Evolutionary conservation across 176 grass and related monocot genomes (phyloP), one percentile per base, ranked within the genome.

Genomic region (Oryza australiensis): DNA sequence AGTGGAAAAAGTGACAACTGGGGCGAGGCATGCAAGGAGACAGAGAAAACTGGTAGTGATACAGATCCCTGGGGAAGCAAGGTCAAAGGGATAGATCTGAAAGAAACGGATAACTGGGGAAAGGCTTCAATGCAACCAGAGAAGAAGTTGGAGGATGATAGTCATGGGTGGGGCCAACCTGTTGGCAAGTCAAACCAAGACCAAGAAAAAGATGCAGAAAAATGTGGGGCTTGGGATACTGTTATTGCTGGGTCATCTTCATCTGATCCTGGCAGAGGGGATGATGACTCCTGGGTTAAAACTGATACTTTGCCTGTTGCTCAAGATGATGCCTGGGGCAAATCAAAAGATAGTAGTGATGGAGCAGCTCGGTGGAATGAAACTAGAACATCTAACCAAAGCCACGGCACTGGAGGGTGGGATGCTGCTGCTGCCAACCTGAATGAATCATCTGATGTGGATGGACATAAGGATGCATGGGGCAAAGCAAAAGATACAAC

Each of bases 11-110:
- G 33, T 83, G 63, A 75, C 70, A 89, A 83, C 26, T 83, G 86
- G 86, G 80, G 80, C 8, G 40, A 86, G 10, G 75, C 55, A 40
- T 79, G 75, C 80, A 86, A 66, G 37, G 35, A 4, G 45, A 30
- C 0, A 3, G 62, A 86, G 64, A 55, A 38, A 76, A 75, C 71
- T 80, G 68, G 68, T 70, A 57, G 24, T 75, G 72, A 83, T 45
- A 28, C 70, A 27, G 80, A 86, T 83, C 80, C 79, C 80, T 92
- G 86, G 90, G 90, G 83, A 34, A 82, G 79, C 77, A 92, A 92
- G 43, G 86, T 86, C 14, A 92, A 92, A 70, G 81, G 64, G 72
- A 66, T 80, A 41, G 65, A 53, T 72, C 67, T 2, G 11, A 69
- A 86, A 60, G 90, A 86, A 76, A 26, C 72, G 28, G 76, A 84